Percentiles rank a stretch among this genome's conserved stretches.
Evolutionary conservation across 345 rosid species (phyloP).

Genomic region (Rhizophora mangle): DNA sequence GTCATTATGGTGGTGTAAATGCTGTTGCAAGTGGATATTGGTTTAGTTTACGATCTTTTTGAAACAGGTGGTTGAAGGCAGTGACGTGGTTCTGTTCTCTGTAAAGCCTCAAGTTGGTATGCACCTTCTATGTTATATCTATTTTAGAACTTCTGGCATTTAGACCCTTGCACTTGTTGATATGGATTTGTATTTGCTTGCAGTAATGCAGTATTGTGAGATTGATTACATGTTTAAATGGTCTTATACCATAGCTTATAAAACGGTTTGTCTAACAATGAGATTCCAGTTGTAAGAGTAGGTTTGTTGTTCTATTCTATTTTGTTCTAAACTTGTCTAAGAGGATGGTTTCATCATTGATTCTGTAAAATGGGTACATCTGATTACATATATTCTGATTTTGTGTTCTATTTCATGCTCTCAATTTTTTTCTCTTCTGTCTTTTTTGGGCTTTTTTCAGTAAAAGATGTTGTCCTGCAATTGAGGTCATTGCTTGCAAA

Average conservation of each 20-base stretch:
- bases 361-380: not conserved
- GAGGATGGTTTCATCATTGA: too few species aligned
- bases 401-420: not conserved
- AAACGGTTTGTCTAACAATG: too few species aligned
- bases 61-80: conserved; percentile 65
- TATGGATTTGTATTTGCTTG: too few species aligned
- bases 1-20: not conserved
- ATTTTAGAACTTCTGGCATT: not conserved
- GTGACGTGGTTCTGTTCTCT: conserved; percentile 82
- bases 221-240: too few species aligned
- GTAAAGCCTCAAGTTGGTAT: conserved; percentile 92
- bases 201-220: too few species aligned
- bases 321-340: too few species aligned
- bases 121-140: not conserved
- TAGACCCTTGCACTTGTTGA: too few species aligned
- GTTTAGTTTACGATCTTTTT: conserved; percentile 13
- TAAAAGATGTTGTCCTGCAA: conserved; percentile 59
- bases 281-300: too few species aligned
- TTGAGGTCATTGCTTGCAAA: conserved; percentile 57
- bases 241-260: too few species aligned
- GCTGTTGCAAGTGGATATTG: not conserved
- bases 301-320: too few species aligned
- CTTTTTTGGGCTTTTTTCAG: conserved; percentile 20
- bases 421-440: not conserved
- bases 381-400: not conserved